A percentile compares a stretch with the other conserved stretches of the same genome.
phyloP scores from a whole-genome alignment of 2,329 filamentous ascomycete species.

The Nigrospora sphaerica region DNA sequence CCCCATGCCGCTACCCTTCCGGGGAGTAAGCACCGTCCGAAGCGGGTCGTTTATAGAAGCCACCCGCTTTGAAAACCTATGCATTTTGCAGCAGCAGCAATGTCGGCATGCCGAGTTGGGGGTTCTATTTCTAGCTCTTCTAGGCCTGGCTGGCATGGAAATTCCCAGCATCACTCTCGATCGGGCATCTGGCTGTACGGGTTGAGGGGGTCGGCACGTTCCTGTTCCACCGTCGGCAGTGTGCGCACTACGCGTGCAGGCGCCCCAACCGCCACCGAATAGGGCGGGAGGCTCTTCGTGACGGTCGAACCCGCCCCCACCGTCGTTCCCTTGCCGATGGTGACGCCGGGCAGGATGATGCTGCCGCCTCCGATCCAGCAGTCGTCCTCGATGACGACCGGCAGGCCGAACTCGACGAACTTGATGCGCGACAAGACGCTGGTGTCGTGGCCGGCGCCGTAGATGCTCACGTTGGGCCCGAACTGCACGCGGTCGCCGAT shows the following conservation, averaged over 20 bases:
- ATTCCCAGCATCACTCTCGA: not conserved
- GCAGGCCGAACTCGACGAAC: slow-evolving; percentile 36
- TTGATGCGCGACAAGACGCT: slow-evolving; percentile 45
- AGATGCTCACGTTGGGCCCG: slow-evolving; percentile 66
- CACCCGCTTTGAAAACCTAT: too few species aligned
- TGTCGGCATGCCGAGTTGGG: too few species aligned
- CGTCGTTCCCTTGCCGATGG: slow-evolving; percentile 43
- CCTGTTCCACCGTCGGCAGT: slow-evolving; percentile 1
- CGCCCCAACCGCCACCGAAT: slow-evolving; percentile 38
- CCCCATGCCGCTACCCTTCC: too few species aligned
- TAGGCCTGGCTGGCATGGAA: not conserved
- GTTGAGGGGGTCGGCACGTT: not conserved
- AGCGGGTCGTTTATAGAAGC: too few species aligned
- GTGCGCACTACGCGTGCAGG: slow-evolving; percentile 36
- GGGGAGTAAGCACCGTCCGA: too few species aligned
- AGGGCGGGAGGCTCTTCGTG: slow-evolving; percentile 40
- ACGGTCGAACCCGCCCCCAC: slow-evolving; percentile 43
- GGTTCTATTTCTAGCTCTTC: not conserved
- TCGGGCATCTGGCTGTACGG: not conserved
- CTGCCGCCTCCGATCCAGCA: slow-evolving; percentile 48
- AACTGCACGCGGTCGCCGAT: slow-evolving; percentile 67
- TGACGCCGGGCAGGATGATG: slow-evolving; percentile 44
- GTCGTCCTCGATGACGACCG: slow-evolving; percentile 42
- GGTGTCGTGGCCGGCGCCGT: slow-evolving; percentile 64
- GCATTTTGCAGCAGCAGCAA: too few species aligned